Evolutionary conservation across 352 stramenopile genomes (phyloP).

Genomic region (Phytophthora cactorum): DNA sequence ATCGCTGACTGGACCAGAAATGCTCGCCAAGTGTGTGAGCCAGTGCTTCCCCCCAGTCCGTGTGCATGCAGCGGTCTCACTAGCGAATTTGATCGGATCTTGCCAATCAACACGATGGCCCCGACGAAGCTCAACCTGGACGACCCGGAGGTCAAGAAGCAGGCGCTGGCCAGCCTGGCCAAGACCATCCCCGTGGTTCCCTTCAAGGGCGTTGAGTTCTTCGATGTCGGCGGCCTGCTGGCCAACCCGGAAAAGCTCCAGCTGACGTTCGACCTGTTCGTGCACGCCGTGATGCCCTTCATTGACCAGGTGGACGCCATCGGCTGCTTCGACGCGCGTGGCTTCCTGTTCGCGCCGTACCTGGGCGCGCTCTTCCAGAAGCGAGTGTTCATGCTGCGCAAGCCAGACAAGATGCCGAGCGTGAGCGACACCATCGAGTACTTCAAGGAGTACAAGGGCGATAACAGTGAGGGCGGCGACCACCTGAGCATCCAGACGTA

Average conservation of each 20-base stretch:
- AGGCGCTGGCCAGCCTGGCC: conserved; percentile 74
- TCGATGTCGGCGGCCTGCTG: conserved; percentile 97
- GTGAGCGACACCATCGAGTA: conserved; percentile 92
- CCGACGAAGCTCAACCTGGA: conserved; percentile 47
- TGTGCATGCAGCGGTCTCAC: conserved; percentile 22
- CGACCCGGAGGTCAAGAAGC: conserved; percentile 54
- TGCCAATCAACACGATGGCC: conserved; percentile 27
- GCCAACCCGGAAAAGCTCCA: conserved; percentile 89
- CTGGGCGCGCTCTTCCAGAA: conserved; percentile 96
- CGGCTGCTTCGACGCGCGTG: conserved; percentile 95
- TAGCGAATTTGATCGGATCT: conserved; percentile 31
- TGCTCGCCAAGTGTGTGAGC: conserved; percentile 12
- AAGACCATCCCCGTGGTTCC: conserved; percentile 94
- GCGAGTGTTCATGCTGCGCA: conserved; percentile 99
- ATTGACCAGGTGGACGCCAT: conserved; percentile 76
- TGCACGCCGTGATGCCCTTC: conserved; percentile 62
- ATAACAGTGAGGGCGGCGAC: conserved; percentile 85
- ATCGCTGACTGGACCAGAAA: conserved; percentile 30
- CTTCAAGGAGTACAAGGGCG: conserved; percentile 93
- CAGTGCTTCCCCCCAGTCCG: conserved; percentile 8
- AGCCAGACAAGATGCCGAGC: conserved; percentile 97
- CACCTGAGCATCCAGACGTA: conserved; percentile 87
- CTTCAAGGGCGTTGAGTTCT: conserved; percentile 98
- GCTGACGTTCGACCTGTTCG: conserved; percentile 94
- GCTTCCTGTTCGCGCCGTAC: conserved; percentile 97